A percentile compares a stretch with the other conserved stretches of the same genome.
Conservation (phyloP, 345 rosid genomes). For the Hibiscus mutabilis region DNA sequence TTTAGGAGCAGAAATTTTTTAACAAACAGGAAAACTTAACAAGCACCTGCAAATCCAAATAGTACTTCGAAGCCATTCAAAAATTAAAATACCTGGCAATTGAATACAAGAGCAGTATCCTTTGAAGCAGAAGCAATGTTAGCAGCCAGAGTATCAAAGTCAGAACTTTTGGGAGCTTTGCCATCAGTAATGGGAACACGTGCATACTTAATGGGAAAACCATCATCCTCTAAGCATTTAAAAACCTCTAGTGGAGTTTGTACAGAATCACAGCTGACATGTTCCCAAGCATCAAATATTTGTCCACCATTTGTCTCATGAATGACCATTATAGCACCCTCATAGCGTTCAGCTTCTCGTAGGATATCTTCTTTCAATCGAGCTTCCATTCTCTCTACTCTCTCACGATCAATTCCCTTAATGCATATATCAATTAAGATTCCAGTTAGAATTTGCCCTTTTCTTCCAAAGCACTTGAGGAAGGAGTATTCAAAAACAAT, state of each 20-base stretch:
- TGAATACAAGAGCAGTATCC: conserved; percentile 91
- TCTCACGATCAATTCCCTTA: conserved; percentile 92
- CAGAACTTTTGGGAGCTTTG: conserved; percentile 97
- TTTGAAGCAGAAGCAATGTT: conserved; percentile 87
- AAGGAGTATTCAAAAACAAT: background rate
- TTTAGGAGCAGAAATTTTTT: background rate
- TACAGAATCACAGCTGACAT: conserved; percentile 59
- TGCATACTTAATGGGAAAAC: conserved; percentile 83
- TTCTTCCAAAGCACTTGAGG: background rate
- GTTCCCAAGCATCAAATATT: conserved; percentile 94
- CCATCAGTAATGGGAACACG: conserved; percentile 99
- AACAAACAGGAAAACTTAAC: conserved; percentile 1
- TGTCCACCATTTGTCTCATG: conserved; percentile 82
- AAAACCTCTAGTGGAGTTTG: conserved; percentile 96
- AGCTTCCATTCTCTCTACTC: conserved; percentile 98
- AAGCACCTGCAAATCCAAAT: background rate
- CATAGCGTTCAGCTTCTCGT: conserved; percentile 78
- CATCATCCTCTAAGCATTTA: conserved; percentile 73
- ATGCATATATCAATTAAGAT: conserved; percentile 18
- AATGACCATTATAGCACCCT: conserved; percentile 92
- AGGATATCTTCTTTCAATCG: conserved; percentile 90
- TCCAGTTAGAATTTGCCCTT: conserved; percentile 7
- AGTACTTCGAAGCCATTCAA: conserved; percentile 12
- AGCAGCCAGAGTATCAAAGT: conserved; percentile 65
- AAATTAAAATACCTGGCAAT: conserved; percentile 70